phyloP scores from a whole-genome alignment of 2,329 filamentous ascomycete genomes.

The Harringtonia aguacate region DNA sequence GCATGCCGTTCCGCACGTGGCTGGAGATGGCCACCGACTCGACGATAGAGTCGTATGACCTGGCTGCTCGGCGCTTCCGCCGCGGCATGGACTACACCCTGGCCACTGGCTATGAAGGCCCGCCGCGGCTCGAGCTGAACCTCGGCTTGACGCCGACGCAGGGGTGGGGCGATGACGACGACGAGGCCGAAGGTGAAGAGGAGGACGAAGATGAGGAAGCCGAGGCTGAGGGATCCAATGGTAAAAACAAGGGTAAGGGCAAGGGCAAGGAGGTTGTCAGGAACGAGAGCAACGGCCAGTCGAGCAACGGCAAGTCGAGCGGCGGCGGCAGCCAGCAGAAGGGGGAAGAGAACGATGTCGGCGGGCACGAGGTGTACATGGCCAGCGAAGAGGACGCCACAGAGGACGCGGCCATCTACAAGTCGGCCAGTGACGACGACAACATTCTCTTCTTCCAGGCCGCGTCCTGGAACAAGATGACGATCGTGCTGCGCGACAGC shows the following conservation, averaged over 20 bases:
- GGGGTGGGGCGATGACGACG: conserved; percentile 62
- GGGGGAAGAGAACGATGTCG: conserved; percentile 41
- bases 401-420: conserved; percentile 75
- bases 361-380: conserved; percentile 88
- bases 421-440: conserved; percentile 64
- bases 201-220: conserved; percentile 16
- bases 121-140: conserved; percentile 76
- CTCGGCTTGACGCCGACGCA: conserved; percentile 74
- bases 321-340: conserved; percentile 20
- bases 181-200: conserved; percentile 32
- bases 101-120: conserved; percentile 70
- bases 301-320: conserved; percentile 13
- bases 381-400: conserved; percentile 65
- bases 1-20: conserved; percentile 81
- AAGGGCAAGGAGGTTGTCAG: conserved; percentile 23
- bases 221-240: conserved; percentile 13
- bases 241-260: conserved; percentile 22
- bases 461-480: conserved; percentile 78
- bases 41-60: conserved; percentile 59
- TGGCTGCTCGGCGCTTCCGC: conserved; percentile 80
- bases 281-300: conserved; percentile 17
- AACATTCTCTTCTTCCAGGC: conserved; percentile 55
- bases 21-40: conserved; percentile 72
- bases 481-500: conserved; percentile 77
- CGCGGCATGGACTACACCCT: conserved; percentile 85